A percentile compares a stretch with the other conserved stretches of the same genome.
Evolutionary conservation across 805 yeast species (phyloP).

Genomic region (Candida xiaguanensis): DNA sequence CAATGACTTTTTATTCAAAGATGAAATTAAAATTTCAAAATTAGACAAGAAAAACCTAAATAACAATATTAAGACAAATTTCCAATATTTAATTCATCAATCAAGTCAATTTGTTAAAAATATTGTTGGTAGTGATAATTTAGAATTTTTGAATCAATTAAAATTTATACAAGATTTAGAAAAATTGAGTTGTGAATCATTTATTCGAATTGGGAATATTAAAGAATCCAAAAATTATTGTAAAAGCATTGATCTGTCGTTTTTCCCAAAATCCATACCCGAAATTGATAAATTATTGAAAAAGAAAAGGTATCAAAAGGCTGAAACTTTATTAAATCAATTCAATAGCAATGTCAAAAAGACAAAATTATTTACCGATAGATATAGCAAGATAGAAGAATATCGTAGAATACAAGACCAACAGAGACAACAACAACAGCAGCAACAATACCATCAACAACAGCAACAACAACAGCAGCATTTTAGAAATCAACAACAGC

Average conservation of each 20-base stretch:
- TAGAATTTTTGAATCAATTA: conserved; percentile 12
- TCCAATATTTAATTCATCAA: conserved; percentile 39
- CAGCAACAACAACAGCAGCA: conserved; percentile 26
- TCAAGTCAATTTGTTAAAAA: conserved; percentile 12
- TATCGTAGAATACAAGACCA: conserved; percentile 21
- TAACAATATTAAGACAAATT: conserved; percentile 36
- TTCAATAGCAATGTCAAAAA: conserved; percentile 34
- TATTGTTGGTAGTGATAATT: conserved; percentile 4
- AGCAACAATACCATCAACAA: conserved; percentile 37
- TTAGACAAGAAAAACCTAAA: conserved; percentile 22
- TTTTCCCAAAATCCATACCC: conserved; percentile 38
- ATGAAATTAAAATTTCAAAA: conserved; percentile 24
- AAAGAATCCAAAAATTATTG: conserved; percentile 24
- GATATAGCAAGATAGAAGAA: conserved; percentile 28
- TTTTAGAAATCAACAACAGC: conserved; percentile 29
- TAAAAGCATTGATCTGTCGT: conserved; percentile 18
- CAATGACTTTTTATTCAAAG: conserved; percentile 22
- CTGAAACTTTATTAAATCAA: conserved; percentile 30
- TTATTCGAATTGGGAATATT: conserved; percentile 21
- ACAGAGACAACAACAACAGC: conserved; percentile 28
- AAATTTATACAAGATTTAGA: conserved; percentile 29
- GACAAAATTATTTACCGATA: conserved; percentile 35
- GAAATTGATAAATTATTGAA: conserved; percentile 34
- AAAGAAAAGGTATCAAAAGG: conserved; percentile 33
- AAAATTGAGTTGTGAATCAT: conserved; percentile 40